Conservation (phyloP, 1,284 basidiomycete genomes). For the Amylostereum chailletii region DNA sequence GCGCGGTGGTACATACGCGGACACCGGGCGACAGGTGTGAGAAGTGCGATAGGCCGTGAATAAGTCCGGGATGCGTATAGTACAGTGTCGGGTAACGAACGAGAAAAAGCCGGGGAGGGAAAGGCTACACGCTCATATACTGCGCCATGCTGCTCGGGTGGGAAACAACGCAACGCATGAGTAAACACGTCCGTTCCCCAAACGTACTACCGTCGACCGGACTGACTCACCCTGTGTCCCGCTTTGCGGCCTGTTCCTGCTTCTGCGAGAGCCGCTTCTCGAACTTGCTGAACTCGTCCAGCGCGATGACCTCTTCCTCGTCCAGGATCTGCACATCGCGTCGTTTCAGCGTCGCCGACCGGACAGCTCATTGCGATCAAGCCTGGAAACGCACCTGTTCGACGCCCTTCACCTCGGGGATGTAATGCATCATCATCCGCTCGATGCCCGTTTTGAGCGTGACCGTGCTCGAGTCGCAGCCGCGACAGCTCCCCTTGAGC, state of each 20-base stretch:
- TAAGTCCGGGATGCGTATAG: too few relatives aligned
- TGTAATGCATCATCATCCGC: conserved; percentile 98
- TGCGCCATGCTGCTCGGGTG: conserved; percentile 50
- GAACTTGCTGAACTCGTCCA: conserved; percentile 89
- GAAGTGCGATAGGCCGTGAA: too few relatives aligned
- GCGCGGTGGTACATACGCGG: too few relatives aligned
- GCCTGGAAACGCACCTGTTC: conserved; percentile 63
- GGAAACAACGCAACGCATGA: conserved; percentile 7
- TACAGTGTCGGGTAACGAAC: too few relatives aligned
- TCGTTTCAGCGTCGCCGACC: too few relatives aligned
- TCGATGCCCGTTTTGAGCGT: conserved; percentile 96
- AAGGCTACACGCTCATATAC: conserved; percentile 53
- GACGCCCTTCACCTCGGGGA: conserved; percentile 95
- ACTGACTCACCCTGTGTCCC: conserved; percentile 32
- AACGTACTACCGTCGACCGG: conserved; percentile 1
- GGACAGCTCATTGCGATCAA: too few relatives aligned
- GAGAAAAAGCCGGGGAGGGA: not conserved
- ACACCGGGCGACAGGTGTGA: too few relatives aligned
- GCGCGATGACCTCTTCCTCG: conserved; percentile 82
- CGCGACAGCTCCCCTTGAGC: conserved; percentile 94
- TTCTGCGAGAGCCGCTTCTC: conserved; percentile 66
- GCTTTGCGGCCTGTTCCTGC: conserved; percentile 22
- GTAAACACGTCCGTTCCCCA: not conserved
- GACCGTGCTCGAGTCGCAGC: conserved; percentile 88
- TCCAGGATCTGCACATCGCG: conserved; percentile 61